These are phyloP conservation scores for Centaurea solstitialis DNA, from an alignment of 129 eudicot species.

Conservation along the genomic window DNA sequence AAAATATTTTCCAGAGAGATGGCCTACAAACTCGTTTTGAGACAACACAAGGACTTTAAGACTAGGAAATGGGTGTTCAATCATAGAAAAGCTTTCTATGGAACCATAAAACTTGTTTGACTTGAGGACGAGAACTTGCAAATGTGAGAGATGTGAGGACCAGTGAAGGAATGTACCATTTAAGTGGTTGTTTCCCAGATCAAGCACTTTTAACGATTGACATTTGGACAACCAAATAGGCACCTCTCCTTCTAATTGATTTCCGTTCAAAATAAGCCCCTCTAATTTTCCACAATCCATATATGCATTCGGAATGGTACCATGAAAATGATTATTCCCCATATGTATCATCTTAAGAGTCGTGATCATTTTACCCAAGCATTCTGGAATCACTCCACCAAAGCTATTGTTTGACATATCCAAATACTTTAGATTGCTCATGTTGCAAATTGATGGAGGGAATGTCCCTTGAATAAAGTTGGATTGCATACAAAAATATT, in stretches of 20 bases:
- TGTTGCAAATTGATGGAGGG: slow-evolving; percentile 33
- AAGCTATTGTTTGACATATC: slow-evolving; percentile 32
- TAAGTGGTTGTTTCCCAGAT: slow-evolving; percentile 38
- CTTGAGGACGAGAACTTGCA: slow-evolving; percentile 37
- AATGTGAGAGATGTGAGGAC: slow-evolving; percentile 24
- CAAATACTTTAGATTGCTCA: neutral
- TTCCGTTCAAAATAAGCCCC: slow-evolving; percentile 1
- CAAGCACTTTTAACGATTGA: slow-evolving; percentile 20
- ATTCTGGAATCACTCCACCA: slow-evolving; percentile 33
- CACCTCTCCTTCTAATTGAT: slow-evolving; percentile 31
- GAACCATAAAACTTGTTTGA: slow-evolving; percentile 39
- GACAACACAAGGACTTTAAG: slow-evolving; percentile 44
- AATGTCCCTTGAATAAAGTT: slow-evolving; percentile 28
- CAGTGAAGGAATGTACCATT: slow-evolving; percentile 35
- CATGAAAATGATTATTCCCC: neutral
- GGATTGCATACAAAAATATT: neutral
- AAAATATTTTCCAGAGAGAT: slow-evolving; percentile 24
- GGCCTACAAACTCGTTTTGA: slow-evolving; percentile 31
- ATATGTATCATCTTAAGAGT: neutral
- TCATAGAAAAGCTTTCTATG: neutral
- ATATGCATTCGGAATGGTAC: neutral
- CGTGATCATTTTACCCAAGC: neutral
- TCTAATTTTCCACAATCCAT: neutral
- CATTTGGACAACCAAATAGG: neutral
- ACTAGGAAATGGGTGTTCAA: slow-evolving; percentile 11